Conservation (phyloP, 352 stramenopile genomes). For the Pseudoperonospora humuli region DNA sequence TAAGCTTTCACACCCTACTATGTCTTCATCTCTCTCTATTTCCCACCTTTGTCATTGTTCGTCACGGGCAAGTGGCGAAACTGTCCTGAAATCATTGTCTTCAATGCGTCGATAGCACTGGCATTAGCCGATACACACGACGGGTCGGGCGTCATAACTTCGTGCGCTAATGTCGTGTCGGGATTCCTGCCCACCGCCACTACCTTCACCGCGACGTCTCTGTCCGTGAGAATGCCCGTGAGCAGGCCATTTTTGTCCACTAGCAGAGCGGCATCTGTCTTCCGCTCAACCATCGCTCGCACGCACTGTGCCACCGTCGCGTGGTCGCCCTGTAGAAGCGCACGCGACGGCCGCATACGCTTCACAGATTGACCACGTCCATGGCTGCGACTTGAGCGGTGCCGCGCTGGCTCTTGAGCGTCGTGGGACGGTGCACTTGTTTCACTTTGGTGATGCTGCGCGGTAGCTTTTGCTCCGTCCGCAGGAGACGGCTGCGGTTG, state of each 20-base stretch:
- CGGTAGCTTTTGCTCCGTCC: constrained; percentile 4
- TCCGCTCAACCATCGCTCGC: constrained; percentile 80
- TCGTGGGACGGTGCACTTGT: constrained; percentile 3
- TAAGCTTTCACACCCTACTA: neutral
- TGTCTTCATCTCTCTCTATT: neutral
- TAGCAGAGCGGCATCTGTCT: constrained; percentile 90
- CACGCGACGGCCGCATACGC: constrained; percentile 51
- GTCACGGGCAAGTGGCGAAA: constrained; percentile 96
- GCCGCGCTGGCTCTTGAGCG: constrained; percentile 4
- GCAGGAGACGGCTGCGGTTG: constrained; percentile 5
- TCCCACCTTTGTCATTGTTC: constrained; percentile 74
- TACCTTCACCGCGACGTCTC: constrained; percentile 91
- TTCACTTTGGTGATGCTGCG: constrained; percentile 4
- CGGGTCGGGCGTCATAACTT: constrained; percentile 94
- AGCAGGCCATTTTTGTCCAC: constrained; percentile 82
- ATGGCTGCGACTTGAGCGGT: constrained; percentile 19
- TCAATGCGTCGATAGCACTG: constrained; percentile 92
- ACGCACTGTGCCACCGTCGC: constrained; percentile 68
- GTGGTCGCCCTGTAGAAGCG: constrained; percentile 68
- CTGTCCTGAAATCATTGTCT: constrained; percentile 93
- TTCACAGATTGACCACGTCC: constrained; percentile 35
- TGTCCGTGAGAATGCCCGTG: constrained; percentile 94
- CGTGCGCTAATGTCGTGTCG: constrained; percentile 60
- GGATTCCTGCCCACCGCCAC: constrained; percentile 85
- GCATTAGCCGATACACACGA: constrained; percentile 91